Conservation (phyloP, 2,329 filamentous ascomycete genomes). For the Monosporascus sp. region DNA sequence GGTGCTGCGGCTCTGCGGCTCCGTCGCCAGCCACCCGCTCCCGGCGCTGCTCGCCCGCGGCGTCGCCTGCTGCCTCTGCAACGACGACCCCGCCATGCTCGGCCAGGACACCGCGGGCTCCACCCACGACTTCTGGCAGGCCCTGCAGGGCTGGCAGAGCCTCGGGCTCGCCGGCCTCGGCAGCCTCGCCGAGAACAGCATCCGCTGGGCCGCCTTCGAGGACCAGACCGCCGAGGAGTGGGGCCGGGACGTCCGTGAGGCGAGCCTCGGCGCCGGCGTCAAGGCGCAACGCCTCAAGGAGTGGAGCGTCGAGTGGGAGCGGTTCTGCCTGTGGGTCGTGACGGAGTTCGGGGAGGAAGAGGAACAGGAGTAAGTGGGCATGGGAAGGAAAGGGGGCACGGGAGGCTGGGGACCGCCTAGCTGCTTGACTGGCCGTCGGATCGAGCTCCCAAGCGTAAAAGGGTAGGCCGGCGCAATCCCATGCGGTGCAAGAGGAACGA, state of each 20-base stretch:
- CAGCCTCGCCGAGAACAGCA: constrained; percentile 84
- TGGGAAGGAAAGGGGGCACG: not conserved
- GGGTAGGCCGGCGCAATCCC: too few species aligned
- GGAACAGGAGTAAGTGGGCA: not conserved
- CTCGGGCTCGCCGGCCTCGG: constrained; percentile 82
- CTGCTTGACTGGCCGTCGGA: too few species aligned
- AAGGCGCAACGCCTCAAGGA: constrained; percentile 69
- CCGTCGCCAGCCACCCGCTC: constrained; percentile 72
- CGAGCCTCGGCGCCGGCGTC: constrained; percentile 63
- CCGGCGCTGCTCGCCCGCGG: constrained; percentile 81
- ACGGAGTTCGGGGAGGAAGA: constrained; percentile 56
- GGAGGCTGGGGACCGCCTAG: not conserved
- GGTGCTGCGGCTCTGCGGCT: constrained; percentile 71
- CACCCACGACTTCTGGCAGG: constrained; percentile 93
- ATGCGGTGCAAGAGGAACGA: too few species aligned
- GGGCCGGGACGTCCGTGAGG: constrained; percentile 66
- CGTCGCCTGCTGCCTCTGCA: constrained; percentile 77
- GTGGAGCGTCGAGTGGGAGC: constrained; percentile 80
- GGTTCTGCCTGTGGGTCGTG: constrained; percentile 87
- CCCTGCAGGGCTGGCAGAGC: constrained; percentile 86
- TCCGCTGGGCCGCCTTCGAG: constrained; percentile 85
- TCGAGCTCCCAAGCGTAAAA: too few species aligned
- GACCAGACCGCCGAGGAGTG: constrained; percentile 69
- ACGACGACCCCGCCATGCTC: constrained; percentile 86
- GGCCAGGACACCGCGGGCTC: constrained; percentile 77